Percentiles rank a stretch among this genome's conserved stretches.
Evolutionary conservation across 306 rosid species (phyloP).

Genomic region (Canavalia ensiformis): DNA sequence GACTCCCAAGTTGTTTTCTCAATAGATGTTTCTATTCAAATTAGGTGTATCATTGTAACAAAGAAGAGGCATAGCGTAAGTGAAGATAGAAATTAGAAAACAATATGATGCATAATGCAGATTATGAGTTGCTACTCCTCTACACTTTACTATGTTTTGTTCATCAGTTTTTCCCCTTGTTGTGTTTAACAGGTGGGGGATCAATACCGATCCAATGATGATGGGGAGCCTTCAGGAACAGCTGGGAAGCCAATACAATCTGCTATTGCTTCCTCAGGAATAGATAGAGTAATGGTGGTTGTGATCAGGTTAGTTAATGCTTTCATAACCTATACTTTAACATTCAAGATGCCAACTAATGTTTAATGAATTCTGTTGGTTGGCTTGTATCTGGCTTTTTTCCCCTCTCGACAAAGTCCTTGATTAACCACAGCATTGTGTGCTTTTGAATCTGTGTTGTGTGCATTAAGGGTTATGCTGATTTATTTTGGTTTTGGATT

Average conservation of each 20-base stretch:
- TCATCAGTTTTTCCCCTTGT: background rate
- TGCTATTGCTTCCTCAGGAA: conserved; percentile 86
- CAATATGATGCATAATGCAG: background rate
- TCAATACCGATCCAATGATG: conserved; percentile 93
- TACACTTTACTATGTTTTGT: background rate
- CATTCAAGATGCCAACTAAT: conserved; percentile 20
- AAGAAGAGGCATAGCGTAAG: background rate
- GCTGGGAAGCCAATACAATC: conserved; percentile 94
- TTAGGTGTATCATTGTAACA: conserved; percentile 10
- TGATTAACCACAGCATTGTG: background rate
- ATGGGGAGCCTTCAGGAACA: conserved; percentile 94
- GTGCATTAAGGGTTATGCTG: conserved; percentile 28
- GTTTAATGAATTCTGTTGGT: background rate
- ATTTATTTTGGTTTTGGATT: conserved; percentile 34
- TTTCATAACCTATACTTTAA: conserved; percentile 17
- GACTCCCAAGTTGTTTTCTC: background rate
- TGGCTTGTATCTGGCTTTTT: background rate
- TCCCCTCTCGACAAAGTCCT: background rate
- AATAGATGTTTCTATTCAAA: background rate
- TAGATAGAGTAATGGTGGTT: conserved; percentile 96
- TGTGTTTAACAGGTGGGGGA: conserved; percentile 75
- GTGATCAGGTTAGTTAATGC: conserved; percentile 85
- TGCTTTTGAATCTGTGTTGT: conserved; percentile 2
- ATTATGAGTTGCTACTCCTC: conserved; percentile 1
- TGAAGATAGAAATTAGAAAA: background rate